Base-by-base conservation (phyloP, 2,329 filamentous ascomycete species). In the Cylindrodendrum hubeiense region DNA sequence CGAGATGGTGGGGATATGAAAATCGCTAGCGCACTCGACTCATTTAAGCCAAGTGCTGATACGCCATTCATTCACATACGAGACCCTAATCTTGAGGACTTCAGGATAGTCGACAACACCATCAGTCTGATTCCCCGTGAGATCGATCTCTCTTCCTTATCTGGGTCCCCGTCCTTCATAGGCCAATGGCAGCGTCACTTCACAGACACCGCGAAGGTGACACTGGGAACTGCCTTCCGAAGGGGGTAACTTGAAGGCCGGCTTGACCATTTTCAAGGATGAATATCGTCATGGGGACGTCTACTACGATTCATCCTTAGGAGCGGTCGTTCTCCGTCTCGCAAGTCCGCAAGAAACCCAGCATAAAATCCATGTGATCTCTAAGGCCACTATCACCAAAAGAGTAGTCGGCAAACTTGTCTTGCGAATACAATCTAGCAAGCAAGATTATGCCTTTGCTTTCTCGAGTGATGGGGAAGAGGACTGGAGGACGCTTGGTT, bases 271-370 rank as follows among this genome's bases (percentile, higher is more conserved):
- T 33, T 34, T 56, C 17, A 56, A 56, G 21, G 53, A 56, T 22
- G 53, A 56, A 46, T 33, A 56, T 46, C 53, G 53, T 1, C 53
- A 56, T 17, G 26, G 33, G 8, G 53, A 56, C n/a, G 46, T 56
- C 3, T 56, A 33, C n/a, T 56, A 56, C n/a, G 53, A 56, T 2
- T 56, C 41, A 7, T 24, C 39, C 12, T 56, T 41, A 3, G 19
- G 7, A 46, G 30, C 30, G 28, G 19, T 56, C 8, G 19, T 56
- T 21, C 39, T 56, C 5, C 53, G 53, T 41, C 33, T 28, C 9
- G 53, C n/a, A 19, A 39, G 33, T 17, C 22, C 44, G 6, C 5
- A 33, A 17, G 28, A 34, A 2, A 4, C 7, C 4, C 8, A 56
- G 24, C 26, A n/a, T 6, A 34, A 46, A 4, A 8, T 46, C 21